Conservation (phyloP, 2,329 filamentous ascomycete species). For the Teratosphaeria pseudoeucalypti region DNA sequence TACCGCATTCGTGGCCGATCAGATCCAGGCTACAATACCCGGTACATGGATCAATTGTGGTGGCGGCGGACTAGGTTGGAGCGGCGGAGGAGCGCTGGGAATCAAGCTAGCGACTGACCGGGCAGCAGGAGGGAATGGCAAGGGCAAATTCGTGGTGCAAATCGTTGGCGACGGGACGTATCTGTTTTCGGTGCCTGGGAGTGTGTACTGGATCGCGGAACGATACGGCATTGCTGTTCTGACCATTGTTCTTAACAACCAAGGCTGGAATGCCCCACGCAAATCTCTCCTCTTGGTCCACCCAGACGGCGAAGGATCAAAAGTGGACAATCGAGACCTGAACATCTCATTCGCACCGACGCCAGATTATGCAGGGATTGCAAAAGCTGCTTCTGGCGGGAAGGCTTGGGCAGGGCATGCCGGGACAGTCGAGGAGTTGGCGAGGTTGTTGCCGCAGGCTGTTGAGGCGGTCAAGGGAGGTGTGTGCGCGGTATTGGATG, state of each 20-base stretch:
- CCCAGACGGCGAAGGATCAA: conserved; percentile 51
- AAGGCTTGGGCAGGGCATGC: conserved; percentile 52
- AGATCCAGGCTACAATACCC: conserved; percentile 56
- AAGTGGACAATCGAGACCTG: conserved; percentile 52
- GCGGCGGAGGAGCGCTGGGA: conserved; percentile 62
- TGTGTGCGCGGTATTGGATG: conserved; percentile 52
- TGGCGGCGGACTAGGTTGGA: conserved; percentile 72
- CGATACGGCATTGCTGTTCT: conserved; percentile 56
- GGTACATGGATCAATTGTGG: conserved; percentile 75
- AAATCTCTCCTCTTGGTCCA: conserved; percentile 54
- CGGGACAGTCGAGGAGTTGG: conserved; percentile 45
- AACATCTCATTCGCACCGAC: conserved; percentile 58
- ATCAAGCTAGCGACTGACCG: conserved; percentile 60
- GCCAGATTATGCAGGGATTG: conserved; percentile 58
- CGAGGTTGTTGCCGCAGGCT: conserved; percentile 44
- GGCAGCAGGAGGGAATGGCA: conserved; percentile 37
- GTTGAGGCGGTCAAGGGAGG: conserved; percentile 48
- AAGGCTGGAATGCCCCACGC: conserved; percentile 58
- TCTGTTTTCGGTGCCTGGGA: conserved; percentile 54
- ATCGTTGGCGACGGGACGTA: conserved; percentile 60
- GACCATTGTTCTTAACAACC: conserved; percentile 59
- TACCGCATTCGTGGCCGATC: conserved; percentile 56
- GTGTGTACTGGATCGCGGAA: conserved; percentile 59
- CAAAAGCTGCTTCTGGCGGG: conserved; percentile 54
- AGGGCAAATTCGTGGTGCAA: conserved; percentile 51